These are phyloP conservation scores for Chytridium lagenaria DNA, from an alignment of 371 early-diverging fungal species.

Conservation along the genomic window DNA sequence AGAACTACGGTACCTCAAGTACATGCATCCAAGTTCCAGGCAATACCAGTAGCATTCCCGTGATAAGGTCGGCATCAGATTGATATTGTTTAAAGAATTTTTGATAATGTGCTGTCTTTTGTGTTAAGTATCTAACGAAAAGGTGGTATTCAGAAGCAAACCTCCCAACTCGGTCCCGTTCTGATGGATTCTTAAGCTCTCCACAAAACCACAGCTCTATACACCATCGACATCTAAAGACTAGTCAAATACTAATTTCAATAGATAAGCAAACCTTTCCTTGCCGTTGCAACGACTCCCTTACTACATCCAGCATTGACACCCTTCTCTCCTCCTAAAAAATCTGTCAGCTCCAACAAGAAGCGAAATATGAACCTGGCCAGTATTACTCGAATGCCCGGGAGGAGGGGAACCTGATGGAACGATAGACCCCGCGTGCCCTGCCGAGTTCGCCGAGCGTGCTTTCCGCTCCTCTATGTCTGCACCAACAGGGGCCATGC, in stretches of 20 bases:
- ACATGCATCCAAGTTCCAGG: conserved; percentile 44
- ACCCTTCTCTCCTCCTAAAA: conserved; percentile 41
- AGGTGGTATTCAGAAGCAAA: not conserved
- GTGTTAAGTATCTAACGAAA: not conserved
- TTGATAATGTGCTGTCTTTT: conserved; percentile 46
- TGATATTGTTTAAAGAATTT: conserved; percentile 52
- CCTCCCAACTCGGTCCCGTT: conserved; percentile 34
- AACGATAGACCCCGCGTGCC: not conserved
- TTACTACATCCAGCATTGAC: conserved; percentile 42
- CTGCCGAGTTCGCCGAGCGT: too few relatives aligned
- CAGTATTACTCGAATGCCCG: not conserved
- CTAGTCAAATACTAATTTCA: not conserved
- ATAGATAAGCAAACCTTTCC: conserved; percentile 37
- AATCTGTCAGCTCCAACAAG: not conserved
- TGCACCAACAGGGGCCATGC: too few relatives aligned
- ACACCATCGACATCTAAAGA: conserved; percentile 33
- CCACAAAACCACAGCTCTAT: conserved; percentile 45
- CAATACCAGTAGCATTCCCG: conserved; percentile 50
- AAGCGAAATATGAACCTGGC: not conserved
- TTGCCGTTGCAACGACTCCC: conserved; percentile 35
- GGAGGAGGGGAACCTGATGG: not conserved
- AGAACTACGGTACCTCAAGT: conserved; percentile 37
- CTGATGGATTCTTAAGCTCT: conserved; percentile 30
- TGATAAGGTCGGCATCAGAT: conserved; percentile 52
- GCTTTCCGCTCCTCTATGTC: too few relatives aligned